phyloP scores from a whole-genome alignment of 768 basidiomycete species.

The Phaeotremella fagi region DNA sequence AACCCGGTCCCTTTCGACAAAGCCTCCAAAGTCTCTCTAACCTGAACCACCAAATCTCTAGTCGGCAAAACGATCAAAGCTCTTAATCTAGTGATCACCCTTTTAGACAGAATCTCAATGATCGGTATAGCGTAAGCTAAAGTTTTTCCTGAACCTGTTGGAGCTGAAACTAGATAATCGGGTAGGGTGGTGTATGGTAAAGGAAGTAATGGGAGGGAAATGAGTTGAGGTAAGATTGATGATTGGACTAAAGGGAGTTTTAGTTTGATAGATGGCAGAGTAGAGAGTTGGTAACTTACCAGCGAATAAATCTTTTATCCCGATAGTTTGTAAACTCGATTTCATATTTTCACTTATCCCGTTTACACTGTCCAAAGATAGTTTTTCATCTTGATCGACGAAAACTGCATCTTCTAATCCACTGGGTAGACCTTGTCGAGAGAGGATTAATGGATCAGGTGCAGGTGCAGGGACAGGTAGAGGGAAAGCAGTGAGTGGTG shows the following conservation, averaged over 20 bases:
- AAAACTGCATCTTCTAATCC: slow-evolving; percentile 44
- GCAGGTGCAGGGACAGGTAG: slow-evolving; percentile 37
- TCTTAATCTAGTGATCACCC: slow-evolving; percentile 75
- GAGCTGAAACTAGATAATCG: slow-evolving; percentile 91
- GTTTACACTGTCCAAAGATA: not conserved
- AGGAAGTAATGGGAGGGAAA: slow-evolving; percentile 50
- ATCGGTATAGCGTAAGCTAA: slow-evolving; percentile 93
- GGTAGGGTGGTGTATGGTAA: slow-evolving; percentile 67
- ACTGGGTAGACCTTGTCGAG: slow-evolving; percentile 42
- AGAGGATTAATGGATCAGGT: slow-evolving; percentile 37
- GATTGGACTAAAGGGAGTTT: slow-evolving; percentile 67
- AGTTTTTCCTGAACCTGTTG: slow-evolving; percentile 97
- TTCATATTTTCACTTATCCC: slow-evolving; percentile 61
- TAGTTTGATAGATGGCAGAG: not conserved
- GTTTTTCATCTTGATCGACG: slow-evolving; percentile 26
- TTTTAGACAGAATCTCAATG: slow-evolving; percentile 70
- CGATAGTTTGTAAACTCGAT: slow-evolving; percentile 65
- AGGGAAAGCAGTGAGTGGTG: slow-evolving; percentile 43
- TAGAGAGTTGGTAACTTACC: slow-evolving; percentile 54
- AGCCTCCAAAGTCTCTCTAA: slow-evolving; percentile 83
- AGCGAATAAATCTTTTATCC: slow-evolving; percentile 81
- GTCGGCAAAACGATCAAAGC: slow-evolving; percentile 90
- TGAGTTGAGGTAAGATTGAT: slow-evolving; percentile 72
- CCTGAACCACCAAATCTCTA: slow-evolving; percentile 85
- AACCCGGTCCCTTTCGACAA: slow-evolving; percentile 78